A percentile compares a stretch with the other conserved stretches of the same genome.
Conservation (phyloP, 2,329 filamentous ascomycete species). For the Nemania bipapillata region DNA sequence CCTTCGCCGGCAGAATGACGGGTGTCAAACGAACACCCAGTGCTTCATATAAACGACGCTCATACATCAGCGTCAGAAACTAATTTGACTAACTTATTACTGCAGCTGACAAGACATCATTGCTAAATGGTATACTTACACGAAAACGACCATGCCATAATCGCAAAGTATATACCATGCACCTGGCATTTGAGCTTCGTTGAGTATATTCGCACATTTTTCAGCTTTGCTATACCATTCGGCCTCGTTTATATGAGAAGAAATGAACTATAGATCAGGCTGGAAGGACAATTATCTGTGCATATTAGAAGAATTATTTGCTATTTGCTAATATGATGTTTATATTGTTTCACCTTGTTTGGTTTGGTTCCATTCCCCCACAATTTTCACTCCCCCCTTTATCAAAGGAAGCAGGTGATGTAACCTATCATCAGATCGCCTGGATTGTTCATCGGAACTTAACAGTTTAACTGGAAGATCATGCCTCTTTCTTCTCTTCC, state of each 20-base stretch:
- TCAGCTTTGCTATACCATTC: background rate
- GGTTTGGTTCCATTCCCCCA: conserved; percentile 29
- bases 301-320: background rate
- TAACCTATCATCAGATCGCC: conserved; percentile 14
- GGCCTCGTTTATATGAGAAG: background rate
- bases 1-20: conserved; percentile 3
- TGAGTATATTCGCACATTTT: background rate
- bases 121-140: background rate
- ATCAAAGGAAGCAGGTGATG: conserved; percentile 9
- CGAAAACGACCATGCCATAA: background rate
- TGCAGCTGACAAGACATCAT: conserved; percentile 1
- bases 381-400: conserved; percentile 4
- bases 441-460: background rate
- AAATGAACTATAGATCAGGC: background rate
- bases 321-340: background rate
- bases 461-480: conserved; percentile 1
- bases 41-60: conserved; percentile 22
- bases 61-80: conserved; percentile 21
- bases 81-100: conserved; percentile 13
- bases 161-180: background rate
- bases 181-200: background rate
- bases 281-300: background rate
- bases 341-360: background rate
- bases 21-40: background rate
- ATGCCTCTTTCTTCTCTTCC: background rate